These are phyloP conservation scores for Thraustochytrium sp. DNA, from an alignment of 352 stramenopile species.

Conservation along the genomic window DNA sequence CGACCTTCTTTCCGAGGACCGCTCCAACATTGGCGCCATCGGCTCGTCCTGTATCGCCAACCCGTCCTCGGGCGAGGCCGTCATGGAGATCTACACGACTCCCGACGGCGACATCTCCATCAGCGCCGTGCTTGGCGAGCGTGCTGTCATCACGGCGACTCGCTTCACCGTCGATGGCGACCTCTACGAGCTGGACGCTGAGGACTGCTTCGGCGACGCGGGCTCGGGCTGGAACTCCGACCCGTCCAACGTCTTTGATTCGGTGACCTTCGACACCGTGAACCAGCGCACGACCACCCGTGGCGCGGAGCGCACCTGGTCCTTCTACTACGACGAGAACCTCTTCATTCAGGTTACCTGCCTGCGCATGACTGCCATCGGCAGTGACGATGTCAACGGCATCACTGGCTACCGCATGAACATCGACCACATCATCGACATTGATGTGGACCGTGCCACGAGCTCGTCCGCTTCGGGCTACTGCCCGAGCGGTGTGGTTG, in stretches of 20 bases:
- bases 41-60: conserved; percentile 20
- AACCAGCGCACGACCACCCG: neutral
- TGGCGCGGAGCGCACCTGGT: neutral
- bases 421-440: conserved; percentile 27
- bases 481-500: neutral
- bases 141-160: neutral
- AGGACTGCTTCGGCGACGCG: neutral
- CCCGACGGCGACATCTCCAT: neutral
- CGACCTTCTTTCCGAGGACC: neutral
- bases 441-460: neutral
- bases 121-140: neutral
- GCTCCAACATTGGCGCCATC: neutral
- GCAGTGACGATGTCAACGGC: neutral
- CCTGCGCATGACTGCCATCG: neutral
- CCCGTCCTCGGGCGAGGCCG: neutral
- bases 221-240: neutral
- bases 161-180: neutral
- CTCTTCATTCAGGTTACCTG: neutral
- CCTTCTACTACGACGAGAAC: neutral
- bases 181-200: neutral
- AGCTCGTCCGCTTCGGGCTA: neutral
- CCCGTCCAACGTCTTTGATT: neutral
- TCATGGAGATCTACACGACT: conserved; percentile 9
- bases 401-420: conserved; percentile 25
- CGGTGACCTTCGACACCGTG: neutral